Conservation (phyloP, 176 grass and related monocot genomes). For the Triticum timopheevii region DNA sequence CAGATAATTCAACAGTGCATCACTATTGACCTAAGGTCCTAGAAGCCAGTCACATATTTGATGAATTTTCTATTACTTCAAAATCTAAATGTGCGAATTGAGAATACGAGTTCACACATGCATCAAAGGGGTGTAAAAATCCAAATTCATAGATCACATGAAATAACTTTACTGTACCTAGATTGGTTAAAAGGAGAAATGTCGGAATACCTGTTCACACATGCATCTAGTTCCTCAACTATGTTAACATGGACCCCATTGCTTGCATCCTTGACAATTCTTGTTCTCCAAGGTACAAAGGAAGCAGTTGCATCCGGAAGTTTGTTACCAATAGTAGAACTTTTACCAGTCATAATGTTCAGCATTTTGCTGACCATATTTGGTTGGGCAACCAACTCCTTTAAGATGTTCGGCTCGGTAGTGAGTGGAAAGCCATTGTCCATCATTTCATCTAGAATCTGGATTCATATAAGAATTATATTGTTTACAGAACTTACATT, state of each 20-base stretch:
- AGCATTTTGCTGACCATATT: too few species aligned
- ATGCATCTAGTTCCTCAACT: slow-evolving; percentile 61
- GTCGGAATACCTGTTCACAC: slow-evolving; percentile 50
- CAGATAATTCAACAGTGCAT: neutral
- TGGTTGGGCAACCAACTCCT: too few species aligned
- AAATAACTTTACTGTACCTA: neutral
- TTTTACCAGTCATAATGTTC: too few species aligned
- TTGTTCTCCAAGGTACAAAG: too few species aligned
- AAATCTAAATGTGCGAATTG: neutral
- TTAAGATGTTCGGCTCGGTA: too few species aligned
- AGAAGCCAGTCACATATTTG: slow-evolving; percentile 6
- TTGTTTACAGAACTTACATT: neutral
- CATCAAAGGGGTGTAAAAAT: slow-evolving; percentile 38
- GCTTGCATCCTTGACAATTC: too few species aligned
- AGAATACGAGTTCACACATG: slow-evolving; percentile 57
- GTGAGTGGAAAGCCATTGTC: too few species aligned
- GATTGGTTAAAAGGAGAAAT: neutral
- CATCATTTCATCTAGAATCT: too few species aligned
- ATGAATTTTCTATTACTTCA: neutral
- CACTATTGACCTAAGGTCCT: neutral
- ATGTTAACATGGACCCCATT: too few species aligned
- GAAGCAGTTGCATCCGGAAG: too few species aligned
- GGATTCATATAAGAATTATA: too few species aligned
- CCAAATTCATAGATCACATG: neutral
- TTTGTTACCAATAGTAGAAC: too few species aligned